phyloP scores from a whole-genome alignment of 495 filamentous ascomycete genomes.

The Xylaria venustula region DNA sequence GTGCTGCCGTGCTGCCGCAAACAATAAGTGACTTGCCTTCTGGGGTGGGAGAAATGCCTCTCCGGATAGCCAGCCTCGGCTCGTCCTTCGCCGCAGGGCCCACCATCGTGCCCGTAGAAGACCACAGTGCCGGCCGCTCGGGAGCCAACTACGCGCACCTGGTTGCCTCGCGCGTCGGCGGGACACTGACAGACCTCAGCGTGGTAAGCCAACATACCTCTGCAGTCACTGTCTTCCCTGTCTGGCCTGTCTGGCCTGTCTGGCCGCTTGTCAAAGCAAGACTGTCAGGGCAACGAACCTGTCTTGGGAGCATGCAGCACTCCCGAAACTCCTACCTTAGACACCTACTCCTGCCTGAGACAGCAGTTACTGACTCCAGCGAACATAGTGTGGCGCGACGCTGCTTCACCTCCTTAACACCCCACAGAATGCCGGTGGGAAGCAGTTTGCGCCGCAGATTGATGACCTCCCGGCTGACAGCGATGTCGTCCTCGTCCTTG shows the following conservation, averaged over 20 bases:
- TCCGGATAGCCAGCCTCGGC: slow-evolving; percentile 35
- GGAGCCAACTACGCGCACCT: slow-evolving; percentile 43
- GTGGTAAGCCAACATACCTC: too few species aligned
- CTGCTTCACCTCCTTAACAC: slow-evolving; percentile 41
- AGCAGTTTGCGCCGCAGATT: slow-evolving; percentile 39
- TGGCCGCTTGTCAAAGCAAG: too few species aligned
- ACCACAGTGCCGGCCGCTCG: slow-evolving; percentile 35
- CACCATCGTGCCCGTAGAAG: slow-evolving; percentile 37
- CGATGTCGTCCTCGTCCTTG: slow-evolving; percentile 41
- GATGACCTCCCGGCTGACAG: slow-evolving; percentile 32
- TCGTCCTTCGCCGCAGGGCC: slow-evolving; percentile 49
- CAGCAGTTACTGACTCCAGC: too few species aligned
- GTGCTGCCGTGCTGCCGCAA: slow-evolving; percentile 3
- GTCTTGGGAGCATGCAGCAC: too few species aligned
- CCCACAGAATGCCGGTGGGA: slow-evolving; percentile 29
- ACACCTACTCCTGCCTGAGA: too few species aligned
- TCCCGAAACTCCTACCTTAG: too few species aligned
- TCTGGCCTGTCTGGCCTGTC: too few species aligned
- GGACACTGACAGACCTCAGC: slow-evolving; percentile 37
- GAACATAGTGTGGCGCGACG: slow-evolving; percentile 44
- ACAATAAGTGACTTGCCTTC: neutral
- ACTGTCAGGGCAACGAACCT: too few species aligned
- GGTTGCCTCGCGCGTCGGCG: slow-evolving; percentile 29
- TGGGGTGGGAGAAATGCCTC: slow-evolving; percentile 15
- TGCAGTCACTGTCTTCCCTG: too few species aligned